Conservation (phyloP, 2,329 filamentous ascomycete genomes). For the Zalaria sp. region DNA sequence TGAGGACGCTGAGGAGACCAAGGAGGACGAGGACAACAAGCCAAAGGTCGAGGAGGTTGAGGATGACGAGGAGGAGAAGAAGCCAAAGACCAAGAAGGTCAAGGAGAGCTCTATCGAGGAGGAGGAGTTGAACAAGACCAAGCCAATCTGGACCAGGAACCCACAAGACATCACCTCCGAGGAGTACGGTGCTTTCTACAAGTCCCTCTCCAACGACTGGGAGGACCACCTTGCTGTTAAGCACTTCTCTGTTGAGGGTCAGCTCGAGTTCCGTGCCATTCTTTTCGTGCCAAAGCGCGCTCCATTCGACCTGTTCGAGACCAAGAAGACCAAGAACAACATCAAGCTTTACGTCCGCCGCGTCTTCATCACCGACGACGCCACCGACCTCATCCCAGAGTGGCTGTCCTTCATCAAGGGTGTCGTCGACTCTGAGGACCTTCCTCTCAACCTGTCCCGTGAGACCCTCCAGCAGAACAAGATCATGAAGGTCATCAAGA, state of each 20-base stretch:
- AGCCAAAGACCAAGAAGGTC: constrained; percentile 77
- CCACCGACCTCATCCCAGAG: constrained; percentile 96
- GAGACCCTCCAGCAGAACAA: constrained; percentile 99
- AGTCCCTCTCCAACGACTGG: constrained; percentile 99
- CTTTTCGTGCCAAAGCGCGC: constrained; percentile 99
- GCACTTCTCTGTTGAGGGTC: constrained; percentile 99
- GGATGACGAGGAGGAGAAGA: constrained; percentile 61
- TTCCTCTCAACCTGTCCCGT: constrained; percentile 98
- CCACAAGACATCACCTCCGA: constrained; percentile 87
- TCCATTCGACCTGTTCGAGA: constrained; percentile 99
- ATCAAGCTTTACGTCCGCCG: constrained; percentile 99
- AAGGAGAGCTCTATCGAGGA: constrained; percentile 98
- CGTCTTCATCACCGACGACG: constrained; percentile 99
- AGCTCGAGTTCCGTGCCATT: constrained; percentile 99
- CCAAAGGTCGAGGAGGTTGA: constrained; percentile 88
- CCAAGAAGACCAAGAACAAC: constrained; percentile 99
- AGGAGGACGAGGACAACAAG: constrained; percentile 76
- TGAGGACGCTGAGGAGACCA: constrained; percentile 68
- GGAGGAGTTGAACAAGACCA: constrained; percentile 99
- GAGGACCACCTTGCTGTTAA: constrained; percentile 99
- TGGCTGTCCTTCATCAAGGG: constrained; percentile 99
- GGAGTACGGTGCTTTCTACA: constrained; percentile 99
- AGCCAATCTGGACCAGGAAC: constrained; percentile 99
- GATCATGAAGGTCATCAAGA: constrained; percentile 99
- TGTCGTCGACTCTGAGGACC: constrained; percentile 99